Percentiles rank a stretch among this genome's conserved stretches.
These are phyloP conservation scores for Globomyces pollinis-pini DNA, from an alignment of 192 early-diverging fungal genomes.

Conservation along the genomic window DNA sequence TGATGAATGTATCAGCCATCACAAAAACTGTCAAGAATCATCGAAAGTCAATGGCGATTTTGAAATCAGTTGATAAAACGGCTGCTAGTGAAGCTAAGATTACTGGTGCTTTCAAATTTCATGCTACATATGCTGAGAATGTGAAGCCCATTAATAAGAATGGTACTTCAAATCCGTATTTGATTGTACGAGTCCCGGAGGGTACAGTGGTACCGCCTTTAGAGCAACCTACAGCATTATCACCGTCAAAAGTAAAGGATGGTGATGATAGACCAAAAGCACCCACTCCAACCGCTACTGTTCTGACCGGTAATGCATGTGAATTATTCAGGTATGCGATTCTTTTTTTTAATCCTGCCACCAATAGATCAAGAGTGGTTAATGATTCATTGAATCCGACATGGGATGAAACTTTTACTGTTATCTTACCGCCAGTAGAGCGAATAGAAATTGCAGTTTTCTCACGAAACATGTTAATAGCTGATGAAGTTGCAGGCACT, in stretches of 20 bases:
- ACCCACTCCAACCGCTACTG: too few species aligned
- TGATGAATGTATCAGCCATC: slow-evolving; percentile 40
- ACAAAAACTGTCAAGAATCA: slow-evolving; percentile 31
- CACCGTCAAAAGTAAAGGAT: not conserved
- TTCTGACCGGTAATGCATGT: slow-evolving; percentile 31
- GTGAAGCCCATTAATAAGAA: slow-evolving; percentile 47
- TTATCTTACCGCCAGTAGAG: slow-evolving; percentile 42
- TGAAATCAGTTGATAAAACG: slow-evolving; percentile 11
- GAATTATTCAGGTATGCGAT: slow-evolving; percentile 28
- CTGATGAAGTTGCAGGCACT: slow-evolving; percentile 41
- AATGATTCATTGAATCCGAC: slow-evolving; percentile 41
- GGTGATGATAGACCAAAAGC: not conserved
- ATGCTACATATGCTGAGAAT: slow-evolving; percentile 48
- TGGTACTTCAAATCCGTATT: slow-evolving; percentile 43
- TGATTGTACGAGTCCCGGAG: slow-evolving; percentile 45
- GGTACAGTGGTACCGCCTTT: slow-evolving; percentile 38
- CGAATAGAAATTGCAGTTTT: slow-evolving; percentile 38
- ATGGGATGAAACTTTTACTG: slow-evolving; percentile 48
- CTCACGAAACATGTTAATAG: slow-evolving; percentile 40
- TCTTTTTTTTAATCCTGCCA: not conserved
- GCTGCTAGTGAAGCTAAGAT: slow-evolving; percentile 23
- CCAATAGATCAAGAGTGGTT: slow-evolving; percentile 27
- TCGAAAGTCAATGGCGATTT: slow-evolving; percentile 30
- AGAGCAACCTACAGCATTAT: slow-evolving; percentile 16
- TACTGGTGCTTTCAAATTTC: slow-evolving; percentile 37